Evolutionary conservation across 345 rosid species (phyloP).

Genomic region (Salix suchowensis): DNA sequence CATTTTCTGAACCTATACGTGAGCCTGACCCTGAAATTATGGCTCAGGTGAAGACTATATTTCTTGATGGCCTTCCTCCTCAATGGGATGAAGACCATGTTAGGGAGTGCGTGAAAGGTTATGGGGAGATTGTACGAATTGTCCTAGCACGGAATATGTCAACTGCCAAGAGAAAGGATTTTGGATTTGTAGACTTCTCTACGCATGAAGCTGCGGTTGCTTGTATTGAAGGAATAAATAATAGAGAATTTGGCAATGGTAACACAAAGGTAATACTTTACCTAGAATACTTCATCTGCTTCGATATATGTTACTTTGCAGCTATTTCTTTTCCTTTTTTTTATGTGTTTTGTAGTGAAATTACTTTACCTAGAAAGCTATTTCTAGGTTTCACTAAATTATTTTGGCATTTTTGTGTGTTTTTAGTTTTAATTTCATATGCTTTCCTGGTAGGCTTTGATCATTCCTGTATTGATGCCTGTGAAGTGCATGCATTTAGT

Average conservation of each 20-base stretch:
- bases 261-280: constrained; percentile 36
- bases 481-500: neutral
- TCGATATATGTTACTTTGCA: neutral
- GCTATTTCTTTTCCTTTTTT: neutral
- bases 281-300: neutral
- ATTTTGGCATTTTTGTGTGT: neutral
- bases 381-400: neutral
- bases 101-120: constrained; percentile 37
- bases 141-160: constrained; percentile 61
- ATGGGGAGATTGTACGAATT: constrained; percentile 43
- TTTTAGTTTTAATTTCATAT: neutral
- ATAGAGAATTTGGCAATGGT: constrained; percentile 33
- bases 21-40: constrained; percentile 64
- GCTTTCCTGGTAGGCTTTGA: neutral
- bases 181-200: constrained; percentile 55
- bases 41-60: constrained; percentile 61
- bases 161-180: constrained; percentile 60
- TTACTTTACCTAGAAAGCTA: neutral
- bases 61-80: constrained; percentile 62
- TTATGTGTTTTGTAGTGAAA: neutral
- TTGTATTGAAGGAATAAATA: constrained; percentile 51
- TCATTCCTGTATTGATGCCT: neutral
- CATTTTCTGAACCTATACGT: constrained; percentile 60
- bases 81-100: constrained; percentile 55
- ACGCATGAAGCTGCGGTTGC: constrained; percentile 52